A percentile compares a stretch with the other conserved stretches of the same genome.
Evolutionary conservation across 352 stramenopile genomes (phyloP).

Genomic region (Pythium guiyangense): DNA sequence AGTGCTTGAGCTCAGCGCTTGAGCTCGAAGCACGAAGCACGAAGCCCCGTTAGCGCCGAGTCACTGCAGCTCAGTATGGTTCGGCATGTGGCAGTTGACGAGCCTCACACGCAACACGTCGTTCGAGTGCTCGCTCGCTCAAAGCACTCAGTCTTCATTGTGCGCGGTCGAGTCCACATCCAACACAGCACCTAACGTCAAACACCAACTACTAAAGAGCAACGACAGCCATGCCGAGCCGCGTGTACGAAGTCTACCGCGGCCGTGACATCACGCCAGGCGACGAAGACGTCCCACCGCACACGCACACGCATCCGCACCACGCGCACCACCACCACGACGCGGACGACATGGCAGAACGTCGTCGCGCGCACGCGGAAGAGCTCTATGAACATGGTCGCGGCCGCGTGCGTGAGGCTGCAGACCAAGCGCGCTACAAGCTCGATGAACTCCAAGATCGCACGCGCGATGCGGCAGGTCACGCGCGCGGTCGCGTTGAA

Average conservation of each 20-base stretch:
- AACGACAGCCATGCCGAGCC: slow-evolving; percentile 14
- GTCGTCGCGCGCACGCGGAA: slow-evolving; percentile 4
- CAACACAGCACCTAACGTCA: not conserved
- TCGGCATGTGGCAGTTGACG: too few relatives aligned
- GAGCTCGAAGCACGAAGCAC: too few relatives aligned
- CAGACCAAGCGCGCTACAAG: slow-evolving; percentile 14
- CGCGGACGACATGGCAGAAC: slow-evolving; percentile 6
- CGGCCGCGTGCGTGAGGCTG: slow-evolving; percentile 1
- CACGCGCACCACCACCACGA: slow-evolving; percentile 7
- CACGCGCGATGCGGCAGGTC: not conserved
- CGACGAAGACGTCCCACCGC: not conserved
- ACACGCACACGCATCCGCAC: not conserved
- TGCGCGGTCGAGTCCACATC: not conserved
- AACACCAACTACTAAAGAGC: too few relatives aligned
- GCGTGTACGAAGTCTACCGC: slow-evolving; percentile 14
- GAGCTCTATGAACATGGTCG: slow-evolving; percentile 9
- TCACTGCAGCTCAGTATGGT: too few relatives aligned
- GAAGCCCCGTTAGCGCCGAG: not conserved
- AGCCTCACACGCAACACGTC: too few relatives aligned
- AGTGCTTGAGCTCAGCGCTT: too few relatives aligned
- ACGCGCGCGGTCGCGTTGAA: not conserved
- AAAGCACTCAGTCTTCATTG: slow-evolving; percentile 2
- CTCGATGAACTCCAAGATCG: slow-evolving; percentile 27
- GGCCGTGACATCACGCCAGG: not conserved
- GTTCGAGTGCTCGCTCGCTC: not conserved